These are phyloP conservation scores for Talaromyces amestolkiae DNA, from an alignment of 2,329 filamentous ascomycete species.

Conservation along the genomic window DNA sequence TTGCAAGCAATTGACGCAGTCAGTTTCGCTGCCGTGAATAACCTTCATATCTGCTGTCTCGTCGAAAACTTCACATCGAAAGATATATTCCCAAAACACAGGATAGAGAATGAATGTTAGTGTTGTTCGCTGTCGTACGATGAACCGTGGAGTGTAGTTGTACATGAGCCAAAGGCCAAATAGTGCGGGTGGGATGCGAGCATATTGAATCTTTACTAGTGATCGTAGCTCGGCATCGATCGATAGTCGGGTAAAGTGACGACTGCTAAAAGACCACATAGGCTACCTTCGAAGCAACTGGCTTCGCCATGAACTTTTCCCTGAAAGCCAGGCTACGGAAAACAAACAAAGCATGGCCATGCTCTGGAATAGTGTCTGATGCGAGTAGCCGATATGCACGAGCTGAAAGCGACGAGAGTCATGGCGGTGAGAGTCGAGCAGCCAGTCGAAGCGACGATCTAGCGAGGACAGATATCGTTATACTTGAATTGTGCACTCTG, in stretches of 20 bases:
- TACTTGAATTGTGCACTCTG: background rate
- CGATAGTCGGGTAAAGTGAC: background rate
- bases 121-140: no score
- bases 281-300: no score
- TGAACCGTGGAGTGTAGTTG: background rate
- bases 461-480: background rate
- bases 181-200: background rate
- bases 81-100: background rate
- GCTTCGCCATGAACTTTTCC: no score
- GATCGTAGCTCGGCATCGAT: background rate
- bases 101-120: background rate
- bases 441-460: background rate
- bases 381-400: background rate
- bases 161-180: background rate
- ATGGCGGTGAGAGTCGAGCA: background rate
- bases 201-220: slow-evolving; percentile 2
- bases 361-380: background rate
- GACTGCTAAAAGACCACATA: no score
- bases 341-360: background rate
- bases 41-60: background rate
- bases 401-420: background rate
- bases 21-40: background rate
- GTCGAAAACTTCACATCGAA: background rate
- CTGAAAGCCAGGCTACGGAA: background rate
- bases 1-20: background rate